Percentiles rank a stretch among this genome's conserved stretches.
Evolutionary conservation across 768 basidiomycete genomes (phyloP).

Genomic region (Phlebiopsis flavidoalba): DNA sequence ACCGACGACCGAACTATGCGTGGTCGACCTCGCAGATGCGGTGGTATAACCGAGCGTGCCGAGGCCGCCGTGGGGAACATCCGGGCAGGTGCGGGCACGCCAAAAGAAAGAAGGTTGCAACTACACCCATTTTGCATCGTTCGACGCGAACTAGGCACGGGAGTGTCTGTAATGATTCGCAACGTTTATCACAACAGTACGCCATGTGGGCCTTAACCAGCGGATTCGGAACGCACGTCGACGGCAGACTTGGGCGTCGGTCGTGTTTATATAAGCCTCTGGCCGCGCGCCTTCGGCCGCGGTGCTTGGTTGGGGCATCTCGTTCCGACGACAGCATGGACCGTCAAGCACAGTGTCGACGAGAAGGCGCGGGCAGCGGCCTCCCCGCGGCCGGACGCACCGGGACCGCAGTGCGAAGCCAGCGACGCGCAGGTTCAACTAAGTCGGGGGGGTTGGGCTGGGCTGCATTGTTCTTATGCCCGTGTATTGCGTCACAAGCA

Average conservation of each 20-base stretch:
- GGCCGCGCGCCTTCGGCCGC: too few species aligned
- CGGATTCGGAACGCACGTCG: too few species aligned
- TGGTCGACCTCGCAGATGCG: slow-evolving; percentile 1
- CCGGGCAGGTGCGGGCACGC: too few species aligned
- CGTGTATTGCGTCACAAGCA: background rate
- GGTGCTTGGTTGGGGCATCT: background rate
- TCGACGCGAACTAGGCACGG: background rate
- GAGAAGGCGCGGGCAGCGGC: background rate
- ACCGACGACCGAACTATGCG: background rate
- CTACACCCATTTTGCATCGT: too few species aligned
- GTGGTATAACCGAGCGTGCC: too few species aligned
- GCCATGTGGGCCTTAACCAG: background rate
- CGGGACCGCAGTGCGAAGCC: background rate
- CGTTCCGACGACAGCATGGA: background rate
- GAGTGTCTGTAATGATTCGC: background rate
- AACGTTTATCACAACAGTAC: background rate
- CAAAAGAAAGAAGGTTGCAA: too few species aligned
- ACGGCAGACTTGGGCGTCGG: too few species aligned
- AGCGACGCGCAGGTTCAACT: background rate
- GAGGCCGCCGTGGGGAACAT: too few species aligned
- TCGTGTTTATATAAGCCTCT: background rate
- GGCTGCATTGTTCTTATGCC: background rate
- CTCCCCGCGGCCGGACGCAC: background rate
- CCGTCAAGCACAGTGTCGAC: background rate
- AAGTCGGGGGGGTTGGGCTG: background rate